Conservation (phyloP, 106 monocot genomes). For the Gastrodia elata region DNA sequence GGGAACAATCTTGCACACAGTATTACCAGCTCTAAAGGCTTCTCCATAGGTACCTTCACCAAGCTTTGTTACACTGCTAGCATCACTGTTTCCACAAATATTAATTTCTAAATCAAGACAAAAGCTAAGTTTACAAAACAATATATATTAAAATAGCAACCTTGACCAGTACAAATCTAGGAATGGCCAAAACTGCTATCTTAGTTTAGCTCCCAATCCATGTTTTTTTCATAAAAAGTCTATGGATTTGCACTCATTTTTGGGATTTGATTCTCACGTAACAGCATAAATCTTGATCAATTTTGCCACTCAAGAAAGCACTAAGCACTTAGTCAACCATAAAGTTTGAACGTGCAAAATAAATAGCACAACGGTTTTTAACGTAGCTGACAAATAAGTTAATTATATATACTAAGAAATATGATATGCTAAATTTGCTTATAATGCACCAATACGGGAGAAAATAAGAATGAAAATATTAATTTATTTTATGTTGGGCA, state of each 20-base stretch:
- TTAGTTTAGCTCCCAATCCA: neutral
- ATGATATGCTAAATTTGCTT: neutral
- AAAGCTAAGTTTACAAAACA: neutral
- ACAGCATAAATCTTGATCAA: neutral
- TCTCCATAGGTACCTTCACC: conserved; percentile 99
- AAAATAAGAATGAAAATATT: neutral
- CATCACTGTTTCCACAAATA: conserved; percentile 39
- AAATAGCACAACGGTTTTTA: neutral
- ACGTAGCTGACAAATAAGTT: neutral
- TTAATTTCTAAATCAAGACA: neutral
- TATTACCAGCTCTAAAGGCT: conserved; percentile 70
- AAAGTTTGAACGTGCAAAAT: neutral
- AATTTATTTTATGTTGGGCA: neutral
- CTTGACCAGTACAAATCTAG: neutral
- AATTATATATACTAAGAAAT: neutral
- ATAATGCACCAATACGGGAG: neutral
- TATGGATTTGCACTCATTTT: neutral
- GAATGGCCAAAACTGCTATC: neutral
- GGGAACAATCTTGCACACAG: conserved; percentile 90
- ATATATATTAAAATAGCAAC: neutral
- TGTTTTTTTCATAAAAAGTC: neutral
- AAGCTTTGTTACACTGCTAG: conserved; percentile 48
- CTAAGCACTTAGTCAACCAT: neutral
- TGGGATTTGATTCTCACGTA: neutral
- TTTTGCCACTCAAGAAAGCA: neutral